Evolutionary conservation across 768 basidiomycete genomes (phyloP).

Genomic region (Ramaria sp.): DNA sequence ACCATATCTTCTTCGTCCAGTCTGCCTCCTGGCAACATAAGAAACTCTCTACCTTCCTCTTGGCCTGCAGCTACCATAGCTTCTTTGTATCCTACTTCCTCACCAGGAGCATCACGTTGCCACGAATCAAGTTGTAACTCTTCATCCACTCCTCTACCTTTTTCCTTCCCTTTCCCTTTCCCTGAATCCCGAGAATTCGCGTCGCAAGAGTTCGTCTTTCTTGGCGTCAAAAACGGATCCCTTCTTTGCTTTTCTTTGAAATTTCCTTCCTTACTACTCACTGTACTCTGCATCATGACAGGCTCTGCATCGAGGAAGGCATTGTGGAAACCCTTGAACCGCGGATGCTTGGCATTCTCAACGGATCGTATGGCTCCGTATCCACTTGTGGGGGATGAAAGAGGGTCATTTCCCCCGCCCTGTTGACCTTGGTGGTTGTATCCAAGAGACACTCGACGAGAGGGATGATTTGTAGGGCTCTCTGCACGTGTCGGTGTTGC

Average conservation of each 20-base stretch:
- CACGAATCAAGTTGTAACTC: background rate
- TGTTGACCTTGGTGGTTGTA: slow-evolving; percentile 5
- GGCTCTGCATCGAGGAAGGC: slow-evolving; percentile 35
- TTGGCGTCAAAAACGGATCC: background rate
- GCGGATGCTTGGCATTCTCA: background rate
- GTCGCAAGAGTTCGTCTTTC: background rate
- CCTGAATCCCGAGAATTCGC: background rate
- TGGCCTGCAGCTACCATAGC: background rate
- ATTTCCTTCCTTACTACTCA: background rate
- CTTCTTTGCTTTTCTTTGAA: background rate
- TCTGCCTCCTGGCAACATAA: background rate
- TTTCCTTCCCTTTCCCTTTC: background rate
- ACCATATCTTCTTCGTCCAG: background rate
- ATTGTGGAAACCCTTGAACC: slow-evolving; percentile 37
- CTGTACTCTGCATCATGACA: slow-evolving; percentile 12
- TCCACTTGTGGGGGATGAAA: background rate
- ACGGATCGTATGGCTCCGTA: background rate
- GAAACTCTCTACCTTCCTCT: background rate
- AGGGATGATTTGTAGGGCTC: slow-evolving; percentile 10
- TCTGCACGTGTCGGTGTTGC: slow-evolving; percentile 30
- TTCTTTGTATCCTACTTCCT: background rate
- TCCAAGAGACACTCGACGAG: background rate
- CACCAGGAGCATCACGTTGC: background rate
- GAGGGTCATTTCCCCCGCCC: slow-evolving; percentile 10
- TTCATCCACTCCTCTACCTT: background rate